Evolutionary conservation across 352 stramenopile species (phyloP), one percentile per base, ranked within the genome.

Genomic region (Phytophthora litchii): DNA sequence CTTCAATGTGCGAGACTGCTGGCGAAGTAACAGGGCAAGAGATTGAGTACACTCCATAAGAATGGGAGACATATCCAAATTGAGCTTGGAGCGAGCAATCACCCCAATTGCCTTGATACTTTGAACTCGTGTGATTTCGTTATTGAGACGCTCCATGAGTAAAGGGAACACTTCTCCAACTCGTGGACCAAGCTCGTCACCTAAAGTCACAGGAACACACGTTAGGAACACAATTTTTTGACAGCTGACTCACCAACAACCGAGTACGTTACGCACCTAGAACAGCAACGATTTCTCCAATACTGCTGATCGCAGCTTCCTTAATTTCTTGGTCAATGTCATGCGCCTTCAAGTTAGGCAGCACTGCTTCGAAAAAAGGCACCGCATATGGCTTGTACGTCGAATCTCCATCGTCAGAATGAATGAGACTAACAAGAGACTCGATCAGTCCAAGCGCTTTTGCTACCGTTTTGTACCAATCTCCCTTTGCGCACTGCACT

Each of bases 301-400:
- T 86, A 55, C 91, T 96, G 50, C 75, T 86, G 56, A 98, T 97
- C 9, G 91, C 91, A 49, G 94, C 91, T 63, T 99, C 97, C 66
- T 99, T 99, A 61, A 99, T 99, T 78, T 99, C 97, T 75, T 99
- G 96, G 60, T 99, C 97, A 47, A 99, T 97, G 64, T 99, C 97
- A 65, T 98, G 82, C 4, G 94, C 92, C 54, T 96, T 88, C 29
- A 99, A 80, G n/a, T 92, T 95, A 25, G 96, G 94, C 61, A 99
- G 70, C 13, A 99, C 89, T 4, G 95, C 92, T 31, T 94, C 75
- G 57, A 97, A 98, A 8, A 99, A 80, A 13, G 83, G 71, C 42
- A 86, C 60, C 0, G 96, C 92, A 46, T 92, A 79, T 20, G 70
- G 59, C 56, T 83, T 80, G 47, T 73, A 71, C 20, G 67, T 58